Evolutionary conservation across 2,329 filamentous ascomycete genomes (phyloP).

Genomic region (Dendrostoma leiphaemia): DNA sequence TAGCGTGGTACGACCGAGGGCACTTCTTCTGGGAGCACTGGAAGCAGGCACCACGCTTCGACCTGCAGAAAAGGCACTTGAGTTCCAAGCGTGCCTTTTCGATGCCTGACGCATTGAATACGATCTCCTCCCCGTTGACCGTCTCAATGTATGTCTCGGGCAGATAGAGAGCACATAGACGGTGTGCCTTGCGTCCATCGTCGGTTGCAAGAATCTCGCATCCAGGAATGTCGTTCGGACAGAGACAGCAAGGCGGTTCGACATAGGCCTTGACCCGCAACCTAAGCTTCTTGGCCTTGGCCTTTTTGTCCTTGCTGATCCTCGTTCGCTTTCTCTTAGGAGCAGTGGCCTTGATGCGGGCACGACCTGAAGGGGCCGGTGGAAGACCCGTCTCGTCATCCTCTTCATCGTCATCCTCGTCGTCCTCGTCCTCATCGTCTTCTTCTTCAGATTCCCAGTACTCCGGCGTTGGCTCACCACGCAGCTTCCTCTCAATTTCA

Average conservation of each 20-base stretch:
- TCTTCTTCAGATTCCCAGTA: slow-evolving; percentile 76
- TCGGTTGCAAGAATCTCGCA: slow-evolving; percentile 84
- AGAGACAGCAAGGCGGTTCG: slow-evolving; percentile 84
- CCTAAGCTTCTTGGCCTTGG: slow-evolving; percentile 72
- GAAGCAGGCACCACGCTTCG: slow-evolving; percentile 93
- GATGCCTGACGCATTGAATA: slow-evolving; percentile 78
- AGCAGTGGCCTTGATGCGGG: slow-evolving; percentile 57
- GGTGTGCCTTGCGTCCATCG: slow-evolving; percentile 82
- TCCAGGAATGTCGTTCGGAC: slow-evolving; percentile 83
- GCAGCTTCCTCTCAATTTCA: slow-evolving; percentile 90
- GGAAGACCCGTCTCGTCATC: slow-evolving; percentile 64
- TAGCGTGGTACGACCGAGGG: slow-evolving; percentile 88
- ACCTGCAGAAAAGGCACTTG: slow-evolving; percentile 92
- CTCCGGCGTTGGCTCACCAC: slow-evolving; percentile 77
- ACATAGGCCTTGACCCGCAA: slow-evolving; percentile 69
- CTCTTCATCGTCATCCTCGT: slow-evolving; percentile 61
- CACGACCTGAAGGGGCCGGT: slow-evolving; percentile 74
- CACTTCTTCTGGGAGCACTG: slow-evolving; percentile 97
- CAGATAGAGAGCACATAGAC: slow-evolving; percentile 84
- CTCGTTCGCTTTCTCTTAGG: slow-evolving; percentile 67
- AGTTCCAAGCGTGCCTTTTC: slow-evolving; percentile 85
- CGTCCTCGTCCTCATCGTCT: slow-evolving; percentile 66
- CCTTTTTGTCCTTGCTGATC: slow-evolving; percentile 41
- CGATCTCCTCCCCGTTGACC: slow-evolving; percentile 67
- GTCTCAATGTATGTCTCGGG: slow-evolving; percentile 85